Evolutionary conservation across 805 yeast genomes (phyloP).

Genomic region (Nakazawaea wickerhamii): DNA sequence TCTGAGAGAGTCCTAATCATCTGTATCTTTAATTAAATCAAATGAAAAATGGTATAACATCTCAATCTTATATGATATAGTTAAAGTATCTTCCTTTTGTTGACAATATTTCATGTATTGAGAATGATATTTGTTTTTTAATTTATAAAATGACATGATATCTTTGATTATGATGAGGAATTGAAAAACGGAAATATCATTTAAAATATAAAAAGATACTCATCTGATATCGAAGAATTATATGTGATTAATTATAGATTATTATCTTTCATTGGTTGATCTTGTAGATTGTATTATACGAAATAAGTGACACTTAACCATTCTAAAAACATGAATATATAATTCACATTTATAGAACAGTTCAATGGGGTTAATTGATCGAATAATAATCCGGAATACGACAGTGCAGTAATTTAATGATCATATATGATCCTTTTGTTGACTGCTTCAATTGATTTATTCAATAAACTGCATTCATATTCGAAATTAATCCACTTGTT

Average conservation of each 20-base stretch:
- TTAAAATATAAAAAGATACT: conserved; percentile 1
- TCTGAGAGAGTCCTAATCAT: conserved; percentile 9
- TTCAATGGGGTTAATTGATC: too few relatives aligned
- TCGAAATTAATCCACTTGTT: background rate
- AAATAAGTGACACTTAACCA: too few relatives aligned
- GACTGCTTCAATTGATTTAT: background rate
- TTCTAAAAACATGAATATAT: too few relatives aligned
- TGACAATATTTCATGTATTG: conserved; percentile 7
- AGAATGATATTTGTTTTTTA: conserved; percentile 7
- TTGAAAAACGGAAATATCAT: conserved; percentile 5
- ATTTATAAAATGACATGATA: background rate
- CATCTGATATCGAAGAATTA: background rate
- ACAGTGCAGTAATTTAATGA: conserved; percentile 1
- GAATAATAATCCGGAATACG: conserved; percentile 4
- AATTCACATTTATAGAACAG: too few relatives aligned
- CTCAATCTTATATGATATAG: too few relatives aligned
- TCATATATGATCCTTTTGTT: conserved; percentile 3
- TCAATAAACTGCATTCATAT: conserved; percentile 5
- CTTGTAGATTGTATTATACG: too few relatives aligned
- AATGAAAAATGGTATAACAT: background rate
- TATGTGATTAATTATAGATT: too few relatives aligned
- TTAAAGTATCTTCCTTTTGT: too few relatives aligned
- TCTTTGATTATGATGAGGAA: background rate
- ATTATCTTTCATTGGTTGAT: too few relatives aligned
- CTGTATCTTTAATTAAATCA: background rate